Conservation (phyloP, 1,284 basidiomycete species). For the Hypsizygus ulmarius region DNA sequence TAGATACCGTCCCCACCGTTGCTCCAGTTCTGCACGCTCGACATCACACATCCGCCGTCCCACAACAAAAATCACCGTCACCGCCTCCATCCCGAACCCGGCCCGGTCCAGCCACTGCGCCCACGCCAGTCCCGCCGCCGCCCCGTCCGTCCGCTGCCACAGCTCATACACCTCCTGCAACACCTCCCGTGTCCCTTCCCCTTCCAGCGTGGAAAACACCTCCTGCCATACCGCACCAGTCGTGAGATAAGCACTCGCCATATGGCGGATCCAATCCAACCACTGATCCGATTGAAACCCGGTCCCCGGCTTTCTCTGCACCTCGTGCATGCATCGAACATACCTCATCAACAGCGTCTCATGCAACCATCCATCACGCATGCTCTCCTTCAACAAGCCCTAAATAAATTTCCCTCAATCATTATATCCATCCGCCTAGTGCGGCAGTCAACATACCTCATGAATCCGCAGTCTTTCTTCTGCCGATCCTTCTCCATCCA, state of each 20-base stretch:
- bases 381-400: conserved; percentile 48
- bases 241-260: conserved; percentile 42
- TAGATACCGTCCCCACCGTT: conserved; percentile 6
- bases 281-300: conserved; percentile 33
- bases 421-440: conserved; percentile 5
- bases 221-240: conserved; percentile 44
- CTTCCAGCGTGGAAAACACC: conserved; percentile 36
- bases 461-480: conserved; percentile 29
- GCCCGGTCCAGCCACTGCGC: conserved; percentile 43
- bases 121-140: conserved; percentile 43
- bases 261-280: conserved; percentile 37
- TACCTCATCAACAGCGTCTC: conserved; percentile 48
- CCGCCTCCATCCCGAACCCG: conserved; percentile 38
- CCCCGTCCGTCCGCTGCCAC: conserved; percentile 40
- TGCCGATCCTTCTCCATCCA: conserved; percentile 25
- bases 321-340: conserved; percentile 33
- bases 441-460: conserved; percentile 34
- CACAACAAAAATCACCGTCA: conserved; percentile 30
- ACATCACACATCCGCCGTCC: conserved; percentile 22
- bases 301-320: conserved; percentile 20
- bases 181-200: conserved; percentile 26
- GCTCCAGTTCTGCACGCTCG: conserved; percentile 23
- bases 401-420: conserved; percentile 25
- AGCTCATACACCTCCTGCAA: conserved; percentile 38
- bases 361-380: conserved; percentile 44